Evolutionary conservation across 2,329 filamentous ascomycete genomes (phyloP).

Genomic region (Sarocladium brachiariae): DNA sequence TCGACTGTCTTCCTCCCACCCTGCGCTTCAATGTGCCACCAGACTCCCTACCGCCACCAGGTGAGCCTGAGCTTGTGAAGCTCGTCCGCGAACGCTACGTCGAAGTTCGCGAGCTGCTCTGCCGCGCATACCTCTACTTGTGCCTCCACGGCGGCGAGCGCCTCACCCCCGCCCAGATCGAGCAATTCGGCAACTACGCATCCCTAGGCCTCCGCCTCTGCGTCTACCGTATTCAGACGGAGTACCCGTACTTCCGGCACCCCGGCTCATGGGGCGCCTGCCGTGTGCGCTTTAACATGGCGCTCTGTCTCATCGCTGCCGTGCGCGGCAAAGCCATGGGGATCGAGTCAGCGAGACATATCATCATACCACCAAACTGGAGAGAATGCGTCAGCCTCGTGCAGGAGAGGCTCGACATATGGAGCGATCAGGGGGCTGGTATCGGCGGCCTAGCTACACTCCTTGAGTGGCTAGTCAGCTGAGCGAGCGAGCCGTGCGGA

Average conservation of each 20-base stretch:
- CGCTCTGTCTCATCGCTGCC: conserved; percentile 13
- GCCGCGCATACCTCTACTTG: conserved; percentile 13
- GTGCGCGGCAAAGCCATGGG: conserved; percentile 12
- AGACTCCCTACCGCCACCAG: conserved; percentile 11
- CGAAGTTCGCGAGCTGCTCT: conserved; percentile 14
- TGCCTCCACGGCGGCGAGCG: conserved; percentile 13
- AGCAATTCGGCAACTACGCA: conserved; percentile 12
- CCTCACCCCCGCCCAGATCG: conserved; percentile 12
- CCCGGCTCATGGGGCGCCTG: conserved; percentile 14
- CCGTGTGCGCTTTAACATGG: conserved; percentile 14
- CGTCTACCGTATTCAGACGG: conserved; percentile 14
- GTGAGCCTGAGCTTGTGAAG: conserved; percentile 14
- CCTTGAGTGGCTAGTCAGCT: conserved; percentile 12
- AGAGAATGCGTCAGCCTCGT: conserved; percentile 13
- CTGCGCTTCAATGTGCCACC: conserved; percentile 49
- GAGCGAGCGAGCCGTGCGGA: too few species aligned
- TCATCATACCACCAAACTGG: conserved; percentile 13
- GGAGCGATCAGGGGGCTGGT: conserved; percentile 14
- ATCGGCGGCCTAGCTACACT: conserved; percentile 10
- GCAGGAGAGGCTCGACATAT: conserved; percentile 12
- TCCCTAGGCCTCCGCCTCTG: conserved; percentile 12
- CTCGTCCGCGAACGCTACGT: conserved; percentile 15
- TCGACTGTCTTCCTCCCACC: conserved; percentile 62
- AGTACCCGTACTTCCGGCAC: conserved; percentile 14
- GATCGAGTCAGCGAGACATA: conserved; percentile 9